Percentiles rank a stretch among this genome's conserved stretches.
Conservation (phyloP, 352 stramenopile genomes). For the Phytophthora meadii region DNA sequence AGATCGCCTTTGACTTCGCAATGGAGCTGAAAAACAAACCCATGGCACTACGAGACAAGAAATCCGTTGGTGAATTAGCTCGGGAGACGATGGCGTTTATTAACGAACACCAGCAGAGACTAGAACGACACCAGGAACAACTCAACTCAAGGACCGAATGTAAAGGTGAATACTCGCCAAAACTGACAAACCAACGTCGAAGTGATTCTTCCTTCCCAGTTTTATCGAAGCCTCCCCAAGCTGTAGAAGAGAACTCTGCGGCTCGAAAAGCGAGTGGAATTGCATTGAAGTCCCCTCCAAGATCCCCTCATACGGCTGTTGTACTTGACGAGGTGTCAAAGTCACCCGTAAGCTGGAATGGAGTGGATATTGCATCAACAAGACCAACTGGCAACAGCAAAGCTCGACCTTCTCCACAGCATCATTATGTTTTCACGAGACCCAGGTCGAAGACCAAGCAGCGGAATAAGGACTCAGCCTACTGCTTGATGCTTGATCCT, state of each 20-base stretch:
- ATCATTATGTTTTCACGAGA: conserved; percentile 59
- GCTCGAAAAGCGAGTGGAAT: background rate
- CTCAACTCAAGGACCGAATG: conserved; percentile 10
- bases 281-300: background rate
- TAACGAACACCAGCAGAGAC: conserved; percentile 43
- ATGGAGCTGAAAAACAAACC: conserved; percentile 57
- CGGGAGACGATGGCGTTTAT: conserved; percentile 65
- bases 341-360: conserved; percentile 31
- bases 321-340: conserved; percentile 22
- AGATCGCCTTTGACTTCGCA: conserved; percentile 65
- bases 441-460: conserved; percentile 42
- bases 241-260: background rate
- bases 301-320: conserved; percentile 12
- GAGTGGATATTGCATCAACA: conserved; percentile 45
- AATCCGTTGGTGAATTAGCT: conserved; percentile 68
- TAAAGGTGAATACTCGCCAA: conserved; percentile 7
- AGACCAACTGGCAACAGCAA: conserved; percentile 38
- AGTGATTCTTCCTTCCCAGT: conserved; percentile 22
- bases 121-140: conserved; percentile 25
- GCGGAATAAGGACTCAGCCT: conserved; percentile 28
- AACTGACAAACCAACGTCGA: conserved; percentile 6
- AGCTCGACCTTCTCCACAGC: conserved; percentile 12
- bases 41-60: conserved; percentile 41
- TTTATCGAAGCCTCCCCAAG: conserved; percentile 22
- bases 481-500: conserved; percentile 69